A percentile compares a stretch with the other conserved stretches of the same genome.
These are phyloP conservation scores for Tricholoma hemisulphureum DNA, from an alignment of 768 basidiomycete species.

Conservation along the genomic window DNA sequence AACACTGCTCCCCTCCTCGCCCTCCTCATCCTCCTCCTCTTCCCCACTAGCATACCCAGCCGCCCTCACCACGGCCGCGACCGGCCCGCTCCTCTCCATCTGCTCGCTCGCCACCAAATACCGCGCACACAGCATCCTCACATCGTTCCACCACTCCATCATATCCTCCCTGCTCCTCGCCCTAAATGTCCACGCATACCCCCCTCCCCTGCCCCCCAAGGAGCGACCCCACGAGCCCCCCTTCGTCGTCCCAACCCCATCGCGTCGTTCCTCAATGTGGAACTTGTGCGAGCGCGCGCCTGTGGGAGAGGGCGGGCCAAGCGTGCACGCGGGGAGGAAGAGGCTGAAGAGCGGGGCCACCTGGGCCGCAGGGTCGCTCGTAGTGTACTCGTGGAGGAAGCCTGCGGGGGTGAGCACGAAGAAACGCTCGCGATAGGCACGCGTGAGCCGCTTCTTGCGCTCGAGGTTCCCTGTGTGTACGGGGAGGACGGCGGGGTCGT, in stretches of 20 bases:
- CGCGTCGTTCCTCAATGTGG: constrained; percentile 91
- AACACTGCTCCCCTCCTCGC: constrained; percentile 58
- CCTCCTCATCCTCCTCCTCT: constrained; percentile 58
- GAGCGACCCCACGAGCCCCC: constrained; percentile 44
- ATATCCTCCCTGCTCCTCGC: constrained; percentile 90
- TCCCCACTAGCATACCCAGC: constrained; percentile 89
- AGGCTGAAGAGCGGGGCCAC: constrained; percentile 74
- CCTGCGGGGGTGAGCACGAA: constrained; percentile 95
- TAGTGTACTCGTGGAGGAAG: constrained; percentile 89
- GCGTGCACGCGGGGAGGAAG: constrained; percentile 93
- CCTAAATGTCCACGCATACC: constrained; percentile 82
- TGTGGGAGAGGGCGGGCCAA: constrained; percentile 81
- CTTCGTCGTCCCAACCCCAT: constrained; percentile 69
- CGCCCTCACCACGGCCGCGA: constrained; percentile 86
- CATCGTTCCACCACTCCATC: constrained; percentile 99
- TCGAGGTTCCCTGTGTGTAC: constrained; percentile 91
- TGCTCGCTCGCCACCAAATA: constrained; percentile 93
- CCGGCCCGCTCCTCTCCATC: constrained; percentile 89
- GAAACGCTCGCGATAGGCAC: constrained; percentile 80
- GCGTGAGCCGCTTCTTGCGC: constrained; percentile 94
- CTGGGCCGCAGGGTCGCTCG: constrained; percentile 64
- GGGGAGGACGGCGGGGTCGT: constrained; percentile 80
- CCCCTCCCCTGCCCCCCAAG: constrained; percentile 8
- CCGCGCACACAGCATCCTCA: constrained; percentile 87
- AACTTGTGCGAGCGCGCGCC: constrained; percentile 86